Base-by-base conservation (phyloP, 2,329 filamentous ascomycete genomes). In the Thielaviopsis euricoi region DNA sequence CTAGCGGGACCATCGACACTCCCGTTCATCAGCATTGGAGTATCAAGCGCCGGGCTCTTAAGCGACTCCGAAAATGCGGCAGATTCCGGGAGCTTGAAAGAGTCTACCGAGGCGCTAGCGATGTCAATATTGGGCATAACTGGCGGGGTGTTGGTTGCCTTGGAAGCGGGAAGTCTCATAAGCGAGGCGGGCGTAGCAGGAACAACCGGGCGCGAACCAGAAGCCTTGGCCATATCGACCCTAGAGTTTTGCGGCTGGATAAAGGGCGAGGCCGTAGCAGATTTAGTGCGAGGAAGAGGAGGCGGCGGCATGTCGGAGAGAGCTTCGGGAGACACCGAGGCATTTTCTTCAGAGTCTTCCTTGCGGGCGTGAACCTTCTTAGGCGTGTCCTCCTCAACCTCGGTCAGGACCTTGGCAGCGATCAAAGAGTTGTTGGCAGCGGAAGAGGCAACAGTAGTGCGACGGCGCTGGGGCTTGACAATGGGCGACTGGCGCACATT, bases 111-210 rank as follows among this genome's bases (percentile, higher is more conserved):
- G 6, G 52, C 52, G 21, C 37, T 55, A 6, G 57, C 23, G 15
- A 46, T 52, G 48, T 40, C 25, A 15, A 50, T 23, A n/a, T 48
- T 53, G 46, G 55, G 46, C 10, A 50, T 40, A 15, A 40, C 49
- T 7, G 49, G 23, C 17, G 56, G 49, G 9, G 52, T 64, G 21
- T 13, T 40, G 1, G 12, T 78, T 56, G 72, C 69, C 64, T 74
- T 74, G 64, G 78, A 78, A 25, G 77, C 75, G 3, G 76, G 77
- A 50, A 91, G 75, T 64, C 82, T 85, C 86, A 96, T 95, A 60
- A 95, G 71, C 6, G 89, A 95, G 9, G 90, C 88, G 0, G 89
- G 89, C 0, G 89, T 95, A 1, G 88, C 89, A 12, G 87, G 87
- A 56, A 61, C 60, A 56, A 61, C 60, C 3, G 66, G 64, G 59